Evolutionary conservation across 208 protist genomes (phyloP).

Genomic region (Leishmania lainsoni): DNA sequence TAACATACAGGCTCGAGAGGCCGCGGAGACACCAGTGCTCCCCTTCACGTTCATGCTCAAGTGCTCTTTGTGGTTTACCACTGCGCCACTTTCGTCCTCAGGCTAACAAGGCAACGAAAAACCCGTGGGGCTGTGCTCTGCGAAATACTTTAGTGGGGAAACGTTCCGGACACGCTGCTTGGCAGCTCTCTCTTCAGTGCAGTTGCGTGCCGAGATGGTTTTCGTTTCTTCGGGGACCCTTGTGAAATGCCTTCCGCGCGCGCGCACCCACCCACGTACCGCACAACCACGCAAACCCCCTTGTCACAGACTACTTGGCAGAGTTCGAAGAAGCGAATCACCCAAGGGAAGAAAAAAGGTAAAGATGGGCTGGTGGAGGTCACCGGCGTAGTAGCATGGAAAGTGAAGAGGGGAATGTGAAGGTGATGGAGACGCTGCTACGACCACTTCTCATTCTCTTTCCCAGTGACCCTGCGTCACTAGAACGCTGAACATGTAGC

Average conservation of each 20-base stretch:
- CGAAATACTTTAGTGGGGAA: background rate
- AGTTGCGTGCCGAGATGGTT: background rate
- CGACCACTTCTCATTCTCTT: background rate
- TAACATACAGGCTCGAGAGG: constrained; percentile 32
- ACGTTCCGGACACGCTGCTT: background rate
- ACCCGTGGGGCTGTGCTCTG: background rate
- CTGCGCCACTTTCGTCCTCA: background rate
- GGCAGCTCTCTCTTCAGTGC: background rate
- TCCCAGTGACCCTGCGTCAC: background rate
- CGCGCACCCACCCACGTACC: background rate
- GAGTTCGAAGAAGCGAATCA: background rate
- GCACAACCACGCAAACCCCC: background rate
- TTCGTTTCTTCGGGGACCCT: background rate
- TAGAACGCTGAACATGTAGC: background rate
- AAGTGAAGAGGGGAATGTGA: background rate
- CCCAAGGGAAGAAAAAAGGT: background rate
- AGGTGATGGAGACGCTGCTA: background rate
- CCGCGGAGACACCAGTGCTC: constrained; percentile 59
- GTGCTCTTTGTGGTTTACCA: constrained; percentile 85
- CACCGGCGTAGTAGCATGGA: background rate
- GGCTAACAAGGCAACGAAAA: background rate
- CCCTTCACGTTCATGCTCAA: constrained; percentile 93
- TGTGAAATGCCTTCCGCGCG: background rate
- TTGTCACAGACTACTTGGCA: too few species aligned
- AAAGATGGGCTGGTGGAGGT: background rate